Percentiles rank a stretch among this genome's conserved stretches.
Evolutionary conservation across 1,284 basidiomycete genomes (phyloP).

Genomic region (Boletus sp.): DNA sequence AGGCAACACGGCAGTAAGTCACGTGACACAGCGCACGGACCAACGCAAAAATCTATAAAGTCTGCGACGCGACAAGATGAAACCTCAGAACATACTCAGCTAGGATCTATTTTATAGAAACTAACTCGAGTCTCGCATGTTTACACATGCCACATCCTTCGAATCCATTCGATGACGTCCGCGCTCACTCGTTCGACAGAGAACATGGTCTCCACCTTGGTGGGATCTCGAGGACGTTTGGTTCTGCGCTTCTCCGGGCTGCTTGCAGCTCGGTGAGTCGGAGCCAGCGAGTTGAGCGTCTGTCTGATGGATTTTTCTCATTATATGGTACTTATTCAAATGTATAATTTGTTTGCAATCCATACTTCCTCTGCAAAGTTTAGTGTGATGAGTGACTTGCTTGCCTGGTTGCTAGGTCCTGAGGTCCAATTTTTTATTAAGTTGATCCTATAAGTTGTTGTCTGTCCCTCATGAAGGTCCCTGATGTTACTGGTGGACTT

Average conservation of each 20-base stretch:
- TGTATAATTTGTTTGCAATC: neutral
- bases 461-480: slow-evolving; percentile 23
- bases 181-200: slow-evolving; percentile 73
- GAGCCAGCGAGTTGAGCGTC: slow-evolving; percentile 63
- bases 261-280: slow-evolving; percentile 35
- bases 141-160: slow-evolving; percentile 79
- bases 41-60: slow-evolving; percentile 40
- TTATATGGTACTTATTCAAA: neutral
- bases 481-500: slow-evolving; percentile 7
- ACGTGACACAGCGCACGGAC: slow-evolving; percentile 26
- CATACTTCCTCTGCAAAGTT: neutral
- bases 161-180: slow-evolving; percentile 74
- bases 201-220: slow-evolving; percentile 52
- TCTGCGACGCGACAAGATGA: slow-evolving; percentile 15
- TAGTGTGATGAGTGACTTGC: neutral
- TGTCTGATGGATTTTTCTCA: slow-evolving; percentile 59
- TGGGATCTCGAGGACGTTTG: slow-evolving; percentile 74
- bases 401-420: too few species aligned
- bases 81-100: slow-evolving; percentile 79
- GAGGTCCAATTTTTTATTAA: too few species aligned
- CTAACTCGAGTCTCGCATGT: slow-evolving; percentile 87
- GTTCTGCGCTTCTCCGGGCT: slow-evolving; percentile 37
- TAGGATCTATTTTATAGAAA: slow-evolving; percentile 88
- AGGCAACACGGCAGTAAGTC: neutral
- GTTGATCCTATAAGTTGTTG: neutral